These are phyloP conservation scores for Chlorociboria aeruginascens DNA, from an alignment of 495 filamentous ascomycete genomes.

Conservation along the genomic window DNA sequence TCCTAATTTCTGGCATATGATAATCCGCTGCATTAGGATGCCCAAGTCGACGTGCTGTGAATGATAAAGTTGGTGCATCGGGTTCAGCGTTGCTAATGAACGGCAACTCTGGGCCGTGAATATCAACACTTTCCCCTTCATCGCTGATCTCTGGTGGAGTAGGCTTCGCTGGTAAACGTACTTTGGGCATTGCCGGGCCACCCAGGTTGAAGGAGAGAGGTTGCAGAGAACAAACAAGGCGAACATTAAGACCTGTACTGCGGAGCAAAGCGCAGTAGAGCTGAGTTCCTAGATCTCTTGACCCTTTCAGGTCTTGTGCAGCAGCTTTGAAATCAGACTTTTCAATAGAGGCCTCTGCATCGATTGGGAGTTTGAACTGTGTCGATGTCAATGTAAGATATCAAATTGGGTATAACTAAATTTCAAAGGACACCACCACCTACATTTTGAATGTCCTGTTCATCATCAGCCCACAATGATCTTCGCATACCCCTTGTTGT, in stretches of 20 bases:
- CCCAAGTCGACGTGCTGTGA: conserved; percentile 15
- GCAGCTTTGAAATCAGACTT: conserved; percentile 59
- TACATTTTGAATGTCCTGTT: conserved; percentile 46
- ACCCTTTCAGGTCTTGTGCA: conserved; percentile 55
- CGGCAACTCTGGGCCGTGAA: neutral
- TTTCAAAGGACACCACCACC: conserved; percentile 8
- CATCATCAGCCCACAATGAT: conserved; percentile 59
- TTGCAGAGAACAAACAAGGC: conserved; percentile 88
- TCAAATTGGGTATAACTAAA: conserved; percentile 9
- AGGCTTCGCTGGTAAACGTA: conserved; percentile 31
- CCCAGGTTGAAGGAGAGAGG: conserved; percentile 59
- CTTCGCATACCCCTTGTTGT: conserved; percentile 58
- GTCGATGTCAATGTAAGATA: conserved; percentile 2
- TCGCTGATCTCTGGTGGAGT: conserved; percentile 26
- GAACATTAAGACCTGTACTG: conserved; percentile 62
- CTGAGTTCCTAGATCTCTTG: conserved; percentile 81
- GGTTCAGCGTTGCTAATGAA: neutral
- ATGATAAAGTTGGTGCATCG: neutral
- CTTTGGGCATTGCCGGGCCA: conserved; percentile 23
- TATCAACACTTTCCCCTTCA: conserved; percentile 7
- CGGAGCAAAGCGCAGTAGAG: conserved; percentile 81
- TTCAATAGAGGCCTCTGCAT: conserved; percentile 41
- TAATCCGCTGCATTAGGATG: conserved; percentile 20
- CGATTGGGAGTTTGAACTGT: conserved; percentile 40
- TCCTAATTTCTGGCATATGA: conserved; percentile 12